Evolutionary conservation across 1,139 yeast species (phyloP).

Genomic region (Kodamaea ohmeri): DNA sequence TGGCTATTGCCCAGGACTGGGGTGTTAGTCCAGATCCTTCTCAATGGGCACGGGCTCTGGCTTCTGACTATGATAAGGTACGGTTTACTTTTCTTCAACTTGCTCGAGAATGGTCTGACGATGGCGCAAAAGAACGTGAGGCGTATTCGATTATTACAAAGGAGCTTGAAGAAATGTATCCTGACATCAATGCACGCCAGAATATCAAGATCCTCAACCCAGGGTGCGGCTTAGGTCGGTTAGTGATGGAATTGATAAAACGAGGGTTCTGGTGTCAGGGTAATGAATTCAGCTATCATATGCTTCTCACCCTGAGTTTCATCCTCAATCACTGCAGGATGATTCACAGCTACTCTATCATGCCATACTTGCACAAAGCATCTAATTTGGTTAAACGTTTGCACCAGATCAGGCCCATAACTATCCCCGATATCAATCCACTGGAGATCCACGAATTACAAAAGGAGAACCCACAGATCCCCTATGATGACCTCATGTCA

Average conservation of each 20-base stretch:
- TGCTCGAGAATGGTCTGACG: constrained; percentile 73
- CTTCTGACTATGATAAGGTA: constrained; percentile 58
- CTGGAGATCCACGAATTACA: constrained; percentile 30
- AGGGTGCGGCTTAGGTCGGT: constrained; percentile 80
- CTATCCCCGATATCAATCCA: constrained; percentile 53
- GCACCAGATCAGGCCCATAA: constrained; percentile 48
- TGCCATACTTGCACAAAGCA: constrained; percentile 55
- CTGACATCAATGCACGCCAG: constrained; percentile 38
- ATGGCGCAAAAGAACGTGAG: constrained; percentile 55
- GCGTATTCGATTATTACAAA: constrained; percentile 47
- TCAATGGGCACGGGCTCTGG: constrained; percentile 46
- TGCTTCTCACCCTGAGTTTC: constrained; percentile 67
- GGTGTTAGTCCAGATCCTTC: constrained; percentile 42
- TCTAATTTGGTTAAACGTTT: constrained; percentile 46
- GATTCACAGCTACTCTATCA: constrained; percentile 39
- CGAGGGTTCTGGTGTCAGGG: constrained; percentile 79
- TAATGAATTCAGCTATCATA: constrained; percentile 79
- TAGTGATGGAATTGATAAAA: constrained; percentile 68
- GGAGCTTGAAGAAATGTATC: constrained; percentile 44
- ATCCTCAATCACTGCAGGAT: constrained; percentile 54
- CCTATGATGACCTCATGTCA: constrained; percentile 58
- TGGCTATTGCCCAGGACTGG: constrained; percentile 51
- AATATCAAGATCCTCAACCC: constrained; percentile 60
- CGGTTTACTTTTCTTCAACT: constrained; percentile 61
- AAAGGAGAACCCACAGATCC: constrained; percentile 35